Evolutionary conservation across 2,329 filamentous ascomycete genomes (phyloP), one percentile per base, ranked within the genome.

Genomic region (Cytospora paraplurivora): DNA sequence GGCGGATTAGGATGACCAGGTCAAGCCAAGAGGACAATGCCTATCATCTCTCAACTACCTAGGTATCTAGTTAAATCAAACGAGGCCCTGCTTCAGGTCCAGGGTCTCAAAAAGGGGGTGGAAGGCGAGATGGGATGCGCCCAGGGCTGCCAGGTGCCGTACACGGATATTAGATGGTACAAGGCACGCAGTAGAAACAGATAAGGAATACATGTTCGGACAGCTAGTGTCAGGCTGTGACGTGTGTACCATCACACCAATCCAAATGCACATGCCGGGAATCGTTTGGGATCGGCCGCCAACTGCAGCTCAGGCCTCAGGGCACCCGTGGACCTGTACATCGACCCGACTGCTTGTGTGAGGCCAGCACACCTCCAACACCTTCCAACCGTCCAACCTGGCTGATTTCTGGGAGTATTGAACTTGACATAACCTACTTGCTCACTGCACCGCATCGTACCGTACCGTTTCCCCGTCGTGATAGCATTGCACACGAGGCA

Each of bases 401-500:
- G 6, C 41, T n/a, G 19, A 11, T 27, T 27, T 6, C 13, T 44
- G 41, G 17, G n/a, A 21, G 21, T 19, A 7, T 47, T 17, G 44
- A 47, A 47, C 59, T 53, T 55, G 51, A 44, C 33, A 53, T 38
- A 38, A 37, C 33, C 27, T 27, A 27, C 27, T 27, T 61, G 51
- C 19, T 61, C 59, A 61, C 59, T 51, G 58, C 37, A 55, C 41
- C 50, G 11, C 41, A 8, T 44, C 49, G 50, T 50, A 47, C 58
- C 51, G 57, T 49, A 27, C 47, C 33, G n/a, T 60, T 33, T 35
- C 27, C 50, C 37, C 35, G 58, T 38, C 53, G 54, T 52, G 58
- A 61, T 61, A 61, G 51, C 58, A 37, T 55, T 61, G 58, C 37
- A 61, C 58, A 47, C 21, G 44, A 55, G 37, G 37, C 59, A 52